Conservation (phyloP, 345 rosid species). For the Sisymbrium altissimum region DNA sequence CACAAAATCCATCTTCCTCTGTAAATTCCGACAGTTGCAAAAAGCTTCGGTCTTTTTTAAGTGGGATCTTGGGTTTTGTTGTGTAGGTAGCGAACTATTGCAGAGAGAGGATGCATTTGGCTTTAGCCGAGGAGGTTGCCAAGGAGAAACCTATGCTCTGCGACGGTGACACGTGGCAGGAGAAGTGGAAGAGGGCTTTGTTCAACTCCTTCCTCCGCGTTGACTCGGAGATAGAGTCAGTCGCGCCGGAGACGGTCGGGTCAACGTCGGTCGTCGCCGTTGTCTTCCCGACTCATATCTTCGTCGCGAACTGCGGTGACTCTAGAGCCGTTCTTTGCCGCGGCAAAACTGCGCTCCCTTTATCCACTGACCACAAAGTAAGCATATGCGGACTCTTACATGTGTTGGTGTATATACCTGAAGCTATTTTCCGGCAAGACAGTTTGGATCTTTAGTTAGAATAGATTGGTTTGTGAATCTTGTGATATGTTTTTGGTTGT, state of each 20-base stretch:
- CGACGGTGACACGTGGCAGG: conserved; percentile 57
- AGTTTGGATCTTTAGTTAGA: conserved; percentile 1
- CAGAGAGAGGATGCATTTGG: conserved; percentile 56
- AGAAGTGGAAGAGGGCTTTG: conserved; percentile 56
- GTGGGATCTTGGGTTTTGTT: background rate
- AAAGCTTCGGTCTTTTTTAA: background rate
- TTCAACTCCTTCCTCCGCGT: conserved; percentile 55
- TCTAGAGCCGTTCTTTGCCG: conserved; percentile 82
- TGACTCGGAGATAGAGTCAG: conserved; percentile 54
- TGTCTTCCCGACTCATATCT: conserved; percentile 51
- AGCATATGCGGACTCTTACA: conserved; percentile 7
- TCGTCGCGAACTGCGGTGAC: conserved; percentile 85
- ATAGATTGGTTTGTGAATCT: background rate
- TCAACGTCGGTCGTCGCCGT: conserved; percentile 79
- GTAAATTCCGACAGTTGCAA: background rate
- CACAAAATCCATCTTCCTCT: background rate
- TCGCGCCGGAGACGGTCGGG: conserved; percentile 73
- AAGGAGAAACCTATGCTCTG: conserved; percentile 32
- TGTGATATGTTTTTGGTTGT: background rate
- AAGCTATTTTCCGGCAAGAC: background rate
- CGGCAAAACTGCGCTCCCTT: conserved; percentile 53
- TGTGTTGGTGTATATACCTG: background rate
- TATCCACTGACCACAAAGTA: conserved; percentile 81
- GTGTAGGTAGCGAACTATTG: conserved; percentile 70
- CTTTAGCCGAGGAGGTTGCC: conserved; percentile 61